Percentiles rank a stretch among this genome's conserved stretches.
Conservation (phyloP, 345 rosid genomes). For the Cardamine resedifolia region DNA sequence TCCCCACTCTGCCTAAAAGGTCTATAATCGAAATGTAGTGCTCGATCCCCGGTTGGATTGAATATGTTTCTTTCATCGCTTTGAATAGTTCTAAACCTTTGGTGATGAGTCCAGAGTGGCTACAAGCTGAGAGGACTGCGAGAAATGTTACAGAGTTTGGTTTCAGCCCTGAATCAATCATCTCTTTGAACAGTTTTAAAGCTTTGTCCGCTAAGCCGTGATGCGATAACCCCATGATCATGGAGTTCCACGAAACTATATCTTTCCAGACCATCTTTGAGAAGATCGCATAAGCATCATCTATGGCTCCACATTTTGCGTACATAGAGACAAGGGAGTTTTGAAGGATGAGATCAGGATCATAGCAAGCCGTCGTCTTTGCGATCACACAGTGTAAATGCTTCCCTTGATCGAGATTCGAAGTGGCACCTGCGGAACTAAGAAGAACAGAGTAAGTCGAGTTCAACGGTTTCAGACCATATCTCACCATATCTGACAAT, state of each 20-base stretch:
- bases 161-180: constrained; percentile 44
- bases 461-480: constrained; percentile 57
- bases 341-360: constrained; percentile 54
- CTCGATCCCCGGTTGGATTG: constrained; percentile 53
- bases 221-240: constrained; percentile 61
- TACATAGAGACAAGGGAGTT: constrained; percentile 60
- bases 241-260: constrained; percentile 61
- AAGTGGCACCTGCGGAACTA: constrained; percentile 69
- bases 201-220: constrained; percentile 58
- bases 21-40: constrained; percentile 75
- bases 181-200: constrained; percentile 45
- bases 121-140: constrained; percentile 56
- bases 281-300: constrained; percentile 53
- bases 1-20: constrained; percentile 71
- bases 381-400: constrained; percentile 56
- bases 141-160: constrained; percentile 60
- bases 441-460: constrained; percentile 68
- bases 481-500: constrained; percentile 57
- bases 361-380: constrained; percentile 46
- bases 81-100: constrained; percentile 53
- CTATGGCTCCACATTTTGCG: constrained; percentile 62
- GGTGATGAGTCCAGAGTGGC: constrained; percentile 65
- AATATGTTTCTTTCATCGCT: constrained; percentile 49
- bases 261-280: constrained; percentile 51
- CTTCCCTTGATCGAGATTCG: constrained; percentile 63